Base-by-base conservation (phyloP, 352 stramenopile species). In the Albugo laibachii region DNA sequence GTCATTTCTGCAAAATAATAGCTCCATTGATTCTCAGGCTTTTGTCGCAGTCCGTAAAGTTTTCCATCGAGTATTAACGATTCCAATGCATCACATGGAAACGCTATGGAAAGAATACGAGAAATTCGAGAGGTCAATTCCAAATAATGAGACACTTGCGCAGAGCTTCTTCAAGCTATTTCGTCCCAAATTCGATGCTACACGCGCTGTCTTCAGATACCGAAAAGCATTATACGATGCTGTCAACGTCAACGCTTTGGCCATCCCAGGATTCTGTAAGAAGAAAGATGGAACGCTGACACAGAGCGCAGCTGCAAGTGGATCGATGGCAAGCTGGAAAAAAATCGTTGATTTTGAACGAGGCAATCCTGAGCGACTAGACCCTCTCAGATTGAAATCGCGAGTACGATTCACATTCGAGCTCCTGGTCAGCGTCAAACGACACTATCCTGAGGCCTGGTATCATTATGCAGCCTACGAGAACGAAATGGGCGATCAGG, bases 131-230 rank as follows among this genome's bases (percentile, higher is more conserved):
- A 64, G 79, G 15, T 60, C 67, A 35, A 92, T 92, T 38, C 79
- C 79, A 1, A 92, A 92, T 49, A 92, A 92, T 54, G 79, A 92
- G 12, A 71, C 68, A 13, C 60, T 92, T 2, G 72, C 74, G 18
- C 68, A 80, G 35, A 92, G 89, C 54, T 86, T 89, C 41, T 89
- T 92, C 57, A 92, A 92, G 52, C 70, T 84, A 3, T 84, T 92
- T 34, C 60, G 79, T 14, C 74, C 67, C 4, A 88, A 88, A 45
- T 83, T 92, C 52, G 79, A 92, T 46, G 68, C 76, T 1, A 63
- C 77, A 19, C 70, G 76, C 11, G 73, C 76, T 1, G 78, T 92
- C 39, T 53, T 89, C 37, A 62, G 72, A 51, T 76, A 92, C 53
- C 72, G 79, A 36, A 92, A 89, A 63, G 83, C 83, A 45, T 59